Base-by-base conservation (phyloP, 2,329 filamentous ascomycete species). In the Aureobasidium lini region DNA sequence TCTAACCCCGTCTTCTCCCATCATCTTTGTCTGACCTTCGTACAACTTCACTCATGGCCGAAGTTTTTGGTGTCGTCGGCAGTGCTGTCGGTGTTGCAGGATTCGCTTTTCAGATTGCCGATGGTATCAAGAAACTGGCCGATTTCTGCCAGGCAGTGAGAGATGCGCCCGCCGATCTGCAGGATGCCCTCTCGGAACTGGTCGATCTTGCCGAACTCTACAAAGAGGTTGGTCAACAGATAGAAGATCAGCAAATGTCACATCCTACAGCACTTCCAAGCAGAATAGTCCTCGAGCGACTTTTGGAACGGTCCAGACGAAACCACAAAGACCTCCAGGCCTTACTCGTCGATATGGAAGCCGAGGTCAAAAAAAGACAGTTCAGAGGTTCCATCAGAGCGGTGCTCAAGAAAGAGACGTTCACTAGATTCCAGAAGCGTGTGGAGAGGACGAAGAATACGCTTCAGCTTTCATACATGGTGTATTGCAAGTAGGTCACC, bases 21-120 rank as follows among this genome's bases (percentile, higher is more conserved):
- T 42, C 39, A 16, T 15, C 13, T 15, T 2, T 42, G 6, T 42
- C 13, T 42, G 13, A 42, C 39, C 6, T 16, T 42, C 39, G 39
- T 16, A 13, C 39, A 36, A 36, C n/a, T 42, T 42, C 39, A 16
- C 9, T 16, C n/a, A 60, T 60, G 60, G 47, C 60, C 8, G 62
- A 63, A 28, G 28, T 61, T 29, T 37, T 64, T 32, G 60, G 54
- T 28, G 61, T 59, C 9, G 49, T 63, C 2, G 46, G 59, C 36
- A 56, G 62, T 11, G 61, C 43, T 3, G 59, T 57, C 28, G 62
- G 62, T 15, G 46, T 63, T 3, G 50, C 59, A 18, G 61, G 61
- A 2, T 50, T 64, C 4, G 59, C 50, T 9, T 46, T 64, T 3
- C 61, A 64, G 39, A 43, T 63, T 11, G 42, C 50, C 11, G 62